A percentile compares a stretch with the other conserved stretches of the same genome.
These are phyloP conservation scores for Rhododendron henanense DNA, from an alignment of 148 eudicot genomes.

Conservation along the genomic window DNA sequence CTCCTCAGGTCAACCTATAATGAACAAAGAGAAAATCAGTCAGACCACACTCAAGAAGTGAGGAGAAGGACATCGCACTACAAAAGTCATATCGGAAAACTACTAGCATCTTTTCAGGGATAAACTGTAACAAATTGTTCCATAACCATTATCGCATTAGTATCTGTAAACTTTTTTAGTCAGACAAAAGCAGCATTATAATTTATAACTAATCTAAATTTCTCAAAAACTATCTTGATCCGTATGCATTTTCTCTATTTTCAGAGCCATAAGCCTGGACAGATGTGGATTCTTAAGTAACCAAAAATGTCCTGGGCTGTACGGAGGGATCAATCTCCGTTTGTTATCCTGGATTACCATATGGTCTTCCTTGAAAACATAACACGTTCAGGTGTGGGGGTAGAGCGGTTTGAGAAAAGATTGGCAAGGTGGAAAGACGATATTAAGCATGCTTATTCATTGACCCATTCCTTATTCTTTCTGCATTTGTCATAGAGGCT, in stretches of 20 bases:
- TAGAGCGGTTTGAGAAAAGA: background rate
- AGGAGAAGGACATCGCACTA: background rate
- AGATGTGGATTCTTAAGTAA: background rate
- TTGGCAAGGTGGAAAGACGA: background rate
- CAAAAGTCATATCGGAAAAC: background rate
- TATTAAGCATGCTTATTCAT: background rate
- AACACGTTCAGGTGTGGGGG: background rate
- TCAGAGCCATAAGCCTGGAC: background rate
- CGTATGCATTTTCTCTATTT: background rate
- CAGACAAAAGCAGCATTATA: background rate
- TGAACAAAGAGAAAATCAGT: slow-evolving; percentile 9
- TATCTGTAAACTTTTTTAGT: background rate
- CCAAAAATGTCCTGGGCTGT: background rate
- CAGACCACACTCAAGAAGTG: slow-evolving; percentile 2
- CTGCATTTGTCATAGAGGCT: background rate
- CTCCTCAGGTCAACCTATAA: slow-evolving; percentile 82
- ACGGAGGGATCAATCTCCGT: background rate
- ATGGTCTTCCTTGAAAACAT: background rate
- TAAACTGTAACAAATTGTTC: background rate
- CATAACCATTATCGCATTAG: background rate
- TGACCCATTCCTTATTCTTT: background rate
- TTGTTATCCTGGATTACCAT: background rate
- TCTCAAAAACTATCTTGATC: background rate
- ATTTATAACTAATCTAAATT: background rate
- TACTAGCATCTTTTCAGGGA: background rate